Conservation (phyloP, 106 monocot genomes). For the Dendrobium nobile region DNA sequence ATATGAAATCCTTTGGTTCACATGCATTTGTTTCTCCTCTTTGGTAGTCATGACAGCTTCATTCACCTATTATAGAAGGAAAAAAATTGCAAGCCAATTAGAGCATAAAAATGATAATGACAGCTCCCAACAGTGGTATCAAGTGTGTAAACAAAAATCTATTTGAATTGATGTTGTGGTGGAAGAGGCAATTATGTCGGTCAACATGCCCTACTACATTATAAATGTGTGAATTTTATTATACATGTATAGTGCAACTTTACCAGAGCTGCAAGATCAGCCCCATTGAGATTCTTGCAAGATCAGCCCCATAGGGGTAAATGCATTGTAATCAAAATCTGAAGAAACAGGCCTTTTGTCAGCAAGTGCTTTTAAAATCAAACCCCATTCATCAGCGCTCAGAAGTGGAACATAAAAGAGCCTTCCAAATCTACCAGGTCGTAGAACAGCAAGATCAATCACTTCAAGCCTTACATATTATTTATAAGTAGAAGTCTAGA, state of each 20-base stretch:
- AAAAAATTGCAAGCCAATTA: neutral
- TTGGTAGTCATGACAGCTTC: constrained; percentile 55
- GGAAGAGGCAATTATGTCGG: neutral
- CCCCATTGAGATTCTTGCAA: constrained; percentile 58
- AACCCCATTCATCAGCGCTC: constrained; percentile 40
- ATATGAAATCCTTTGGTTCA: constrained; percentile 9
- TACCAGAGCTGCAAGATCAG: constrained; percentile 64
- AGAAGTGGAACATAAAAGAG: constrained; percentile 63
- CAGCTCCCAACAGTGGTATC: neutral
- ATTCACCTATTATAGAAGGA: constrained; percentile 34
- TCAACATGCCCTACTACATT: neutral
- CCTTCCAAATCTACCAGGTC: constrained; percentile 80
- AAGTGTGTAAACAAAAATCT: neutral
- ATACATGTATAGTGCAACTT: neutral
- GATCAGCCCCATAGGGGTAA: constrained; percentile 31
- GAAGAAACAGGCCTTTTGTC: constrained; percentile 15
- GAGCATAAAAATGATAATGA: neutral
- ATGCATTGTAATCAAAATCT: neutral
- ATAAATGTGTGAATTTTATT: neutral
- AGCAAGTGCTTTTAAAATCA: constrained; percentile 56
- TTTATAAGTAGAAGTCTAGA: neutral
- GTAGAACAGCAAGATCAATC: constrained; percentile 56
- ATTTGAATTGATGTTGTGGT: neutral
- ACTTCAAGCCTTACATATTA: constrained; percentile 42
- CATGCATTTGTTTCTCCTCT: constrained; percentile 38